phyloP scores from a whole-genome alignment of 2,329 filamentous ascomycete genomes.

The Alternaria arbusti region DNA sequence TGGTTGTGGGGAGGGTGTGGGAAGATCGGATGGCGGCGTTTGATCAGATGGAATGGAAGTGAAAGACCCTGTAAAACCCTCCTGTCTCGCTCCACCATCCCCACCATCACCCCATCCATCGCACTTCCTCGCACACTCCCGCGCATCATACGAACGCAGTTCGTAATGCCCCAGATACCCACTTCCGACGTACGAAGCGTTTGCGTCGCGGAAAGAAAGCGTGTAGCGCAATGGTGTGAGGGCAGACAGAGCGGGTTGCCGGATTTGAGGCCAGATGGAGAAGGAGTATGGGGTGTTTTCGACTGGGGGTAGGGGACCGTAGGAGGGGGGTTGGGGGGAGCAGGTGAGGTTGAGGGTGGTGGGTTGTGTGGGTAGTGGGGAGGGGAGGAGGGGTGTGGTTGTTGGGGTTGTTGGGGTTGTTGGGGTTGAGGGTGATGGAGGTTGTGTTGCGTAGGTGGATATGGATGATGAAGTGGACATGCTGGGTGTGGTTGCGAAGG shows the following conservation, averaged over 20 bases:
- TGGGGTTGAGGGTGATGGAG: not conserved
- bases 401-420: not conserved
- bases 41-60: too few species aligned
- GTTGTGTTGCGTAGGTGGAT: not conserved
- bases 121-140: not conserved
- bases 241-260: not conserved
- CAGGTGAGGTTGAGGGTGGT: not conserved
- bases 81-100: too few species aligned
- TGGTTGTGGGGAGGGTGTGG: too few species aligned
- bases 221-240: not conserved
- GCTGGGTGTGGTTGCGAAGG: not conserved
- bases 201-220: not conserved
- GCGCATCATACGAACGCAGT: not conserved
- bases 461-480: not conserved
- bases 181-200: not conserved
- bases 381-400: too few species aligned
- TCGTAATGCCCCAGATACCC: slow-evolving; percentile 4
- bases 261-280: not conserved
- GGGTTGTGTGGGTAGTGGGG: not conserved
- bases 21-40: too few species aligned
- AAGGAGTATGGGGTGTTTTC: not conserved
- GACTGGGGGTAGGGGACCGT: not conserved
- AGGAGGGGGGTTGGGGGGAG: not conserved
- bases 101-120: not conserved
- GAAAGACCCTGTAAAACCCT: too few species aligned